Evolutionary conservation across 176 grass and related monocot genomes (phyloP).

Genomic region (Luzula sylvatica): DNA sequence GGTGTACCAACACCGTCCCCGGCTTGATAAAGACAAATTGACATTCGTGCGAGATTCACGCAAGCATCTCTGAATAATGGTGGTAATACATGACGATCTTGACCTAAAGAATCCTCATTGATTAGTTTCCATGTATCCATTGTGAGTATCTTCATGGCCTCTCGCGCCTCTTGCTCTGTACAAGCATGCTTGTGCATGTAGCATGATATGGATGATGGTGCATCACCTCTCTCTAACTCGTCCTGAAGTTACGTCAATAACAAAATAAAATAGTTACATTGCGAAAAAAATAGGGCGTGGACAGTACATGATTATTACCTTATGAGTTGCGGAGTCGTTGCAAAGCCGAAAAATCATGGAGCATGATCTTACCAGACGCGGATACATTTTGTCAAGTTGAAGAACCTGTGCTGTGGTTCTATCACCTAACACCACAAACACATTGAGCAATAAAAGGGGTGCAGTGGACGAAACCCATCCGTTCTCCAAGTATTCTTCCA

Average conservation of each 20-base stretch:
- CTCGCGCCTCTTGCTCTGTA: neutral
- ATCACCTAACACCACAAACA: neutral
- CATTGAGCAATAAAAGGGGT: slow-evolving; percentile 28
- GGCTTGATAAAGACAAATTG: neutral
- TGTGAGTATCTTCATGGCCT: neutral
- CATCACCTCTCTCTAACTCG: slow-evolving; percentile 5
- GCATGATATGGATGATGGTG: slow-evolving; percentile 13
- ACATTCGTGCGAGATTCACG: neutral
- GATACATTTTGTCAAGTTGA: slow-evolving; percentile 7
- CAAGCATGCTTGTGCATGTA: slow-evolving; percentile 4
- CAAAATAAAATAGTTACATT: no score
- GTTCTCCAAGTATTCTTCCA: slow-evolving; percentile 38
- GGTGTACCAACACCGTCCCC: neutral
- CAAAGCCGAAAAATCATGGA: slow-evolving; percentile 33
- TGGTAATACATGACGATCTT: neutral
- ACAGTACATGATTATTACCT: no score
- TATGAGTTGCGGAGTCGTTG: slow-evolving; percentile 30
- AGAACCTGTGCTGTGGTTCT: neutral
- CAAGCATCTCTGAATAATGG: neutral
- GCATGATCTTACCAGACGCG: slow-evolving; percentile 18
- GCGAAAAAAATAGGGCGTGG: no score
- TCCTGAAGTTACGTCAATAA: no score
- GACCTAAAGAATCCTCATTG: neutral
- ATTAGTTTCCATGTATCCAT: slow-evolving; percentile 4
- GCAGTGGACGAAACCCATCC: slow-evolving; percentile 30